A percentile compares a stretch with the other conserved stretches of the same genome.
Conservation (phyloP, 1,139 yeast genomes). For the Suhomyces kunorum region DNA sequence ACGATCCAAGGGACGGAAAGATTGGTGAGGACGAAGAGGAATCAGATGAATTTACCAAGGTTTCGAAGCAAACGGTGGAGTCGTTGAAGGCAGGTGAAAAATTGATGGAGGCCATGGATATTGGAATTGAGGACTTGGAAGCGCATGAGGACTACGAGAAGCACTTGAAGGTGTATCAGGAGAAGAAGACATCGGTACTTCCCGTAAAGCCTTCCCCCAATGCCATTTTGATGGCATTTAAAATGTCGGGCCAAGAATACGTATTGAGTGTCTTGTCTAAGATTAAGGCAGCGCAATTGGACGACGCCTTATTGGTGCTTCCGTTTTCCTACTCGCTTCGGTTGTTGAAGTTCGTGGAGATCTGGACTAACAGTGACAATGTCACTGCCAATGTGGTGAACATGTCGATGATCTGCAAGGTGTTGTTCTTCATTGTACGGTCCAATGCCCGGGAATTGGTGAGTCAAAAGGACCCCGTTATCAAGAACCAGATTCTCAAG, state of each 20-base stretch:
- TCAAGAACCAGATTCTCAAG: slow-evolving; percentile 58
- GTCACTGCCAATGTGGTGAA: slow-evolving; percentile 47
- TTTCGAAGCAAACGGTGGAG: slow-evolving; percentile 82
- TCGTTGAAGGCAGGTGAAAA: slow-evolving; percentile 94
- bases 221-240: slow-evolving; percentile 69
- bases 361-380: slow-evolving; percentile 62
- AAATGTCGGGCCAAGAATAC: slow-evolving; percentile 72
- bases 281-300: slow-evolving; percentile 82
- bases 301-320: slow-evolving; percentile 85
- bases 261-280: slow-evolving; percentile 69
- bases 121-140: slow-evolving; percentile 72
- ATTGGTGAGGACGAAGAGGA: slow-evolving; percentile 43
- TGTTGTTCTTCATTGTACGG: slow-evolving; percentile 70
- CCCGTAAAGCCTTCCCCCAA: slow-evolving; percentile 65
- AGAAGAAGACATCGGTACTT: slow-evolving; percentile 42
- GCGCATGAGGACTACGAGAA: slow-evolving; percentile 51
- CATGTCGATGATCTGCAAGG: slow-evolving; percentile 68
- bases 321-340: slow-evolving; percentile 84
- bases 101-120: slow-evolving; percentile 87
- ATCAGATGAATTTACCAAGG: slow-evolving; percentile 63
- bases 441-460: slow-evolving; percentile 76
- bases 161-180: slow-evolving; percentile 34
- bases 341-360: slow-evolving; percentile 68
- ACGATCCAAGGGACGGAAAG: slow-evolving; percentile 42
- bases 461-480: slow-evolving; percentile 60